Conservation (phyloP, 192 early-diverging fungal species). For the Lobosporangium transversale region DNA sequence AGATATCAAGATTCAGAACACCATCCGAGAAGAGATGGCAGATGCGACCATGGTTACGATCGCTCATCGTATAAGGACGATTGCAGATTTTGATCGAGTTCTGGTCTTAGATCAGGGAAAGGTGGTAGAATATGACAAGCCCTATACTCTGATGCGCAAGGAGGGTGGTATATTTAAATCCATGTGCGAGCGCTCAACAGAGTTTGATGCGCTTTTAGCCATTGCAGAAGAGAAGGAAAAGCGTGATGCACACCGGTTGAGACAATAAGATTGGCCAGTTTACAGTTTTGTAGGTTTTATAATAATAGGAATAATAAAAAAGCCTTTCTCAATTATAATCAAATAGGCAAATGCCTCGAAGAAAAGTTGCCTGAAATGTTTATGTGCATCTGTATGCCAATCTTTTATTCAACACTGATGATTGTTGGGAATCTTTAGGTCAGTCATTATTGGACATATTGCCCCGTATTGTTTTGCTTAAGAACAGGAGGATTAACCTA, state of each 20-base stretch:
- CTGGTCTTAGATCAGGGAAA: slow-evolving; percentile 78
- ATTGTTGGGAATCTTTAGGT: no score
- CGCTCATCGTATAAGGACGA: slow-evolving; percentile 86
- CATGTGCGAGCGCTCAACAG: slow-evolving; percentile 87
- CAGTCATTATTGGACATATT: no score
- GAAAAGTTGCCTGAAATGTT: no score
- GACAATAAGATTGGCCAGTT: no score
- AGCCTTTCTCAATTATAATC: no score
- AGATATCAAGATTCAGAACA: slow-evolving; percentile 85
- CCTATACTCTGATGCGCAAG: slow-evolving; percentile 70
- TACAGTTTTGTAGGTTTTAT: no score
- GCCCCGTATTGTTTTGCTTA: no score
- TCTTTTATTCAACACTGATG: no score
- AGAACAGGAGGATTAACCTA: no score
- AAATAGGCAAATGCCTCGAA: no score
- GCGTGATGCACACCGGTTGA: neutral
- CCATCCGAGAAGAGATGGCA: slow-evolving; percentile 80
- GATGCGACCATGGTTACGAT: slow-evolving; percentile 84
- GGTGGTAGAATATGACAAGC: slow-evolving; percentile 86
- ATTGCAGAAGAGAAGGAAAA: slow-evolving; percentile 63
- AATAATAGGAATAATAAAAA: no score
- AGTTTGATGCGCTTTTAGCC: slow-evolving; percentile 74
- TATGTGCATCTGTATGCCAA: no score
- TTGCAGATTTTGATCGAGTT: slow-evolving; percentile 77
- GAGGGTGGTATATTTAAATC: slow-evolving; percentile 70